Evolutionary conservation across 2,329 filamentous ascomycete species (phyloP).

Genomic region (Trichoderma aggressivum): DNA sequence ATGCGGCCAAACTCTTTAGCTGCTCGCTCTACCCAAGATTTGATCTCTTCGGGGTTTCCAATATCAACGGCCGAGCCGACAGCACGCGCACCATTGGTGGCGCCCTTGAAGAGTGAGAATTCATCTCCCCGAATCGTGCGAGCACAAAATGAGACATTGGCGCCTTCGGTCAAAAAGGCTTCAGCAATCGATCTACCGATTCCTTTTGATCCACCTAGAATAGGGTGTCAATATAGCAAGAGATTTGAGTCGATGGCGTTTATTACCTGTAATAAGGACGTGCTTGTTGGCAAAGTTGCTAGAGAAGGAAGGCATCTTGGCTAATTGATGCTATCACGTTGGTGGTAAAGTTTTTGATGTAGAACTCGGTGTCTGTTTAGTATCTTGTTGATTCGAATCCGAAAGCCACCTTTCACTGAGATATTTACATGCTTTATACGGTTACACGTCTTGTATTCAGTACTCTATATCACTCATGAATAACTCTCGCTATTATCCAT

Average conservation of each 20-base stretch:
- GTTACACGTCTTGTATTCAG: background rate
- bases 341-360: background rate
- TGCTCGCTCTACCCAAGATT: constrained; percentile 22
- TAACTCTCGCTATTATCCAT: background rate
- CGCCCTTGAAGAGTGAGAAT: constrained; percentile 21
- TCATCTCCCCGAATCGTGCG: constrained; percentile 23
- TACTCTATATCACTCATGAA: background rate
- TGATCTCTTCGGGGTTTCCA: constrained; percentile 14
- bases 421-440: background rate
- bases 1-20: constrained; percentile 24
- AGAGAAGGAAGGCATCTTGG: background rate
- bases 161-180: constrained; percentile 25
- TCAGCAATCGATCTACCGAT: constrained; percentile 26
- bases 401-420: rapidly evolving
- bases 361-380: too few relatives aligned
- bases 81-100: constrained; percentile 18
- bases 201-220: constrained; percentile 26
- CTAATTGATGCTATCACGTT: background rate
- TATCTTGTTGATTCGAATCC: background rate
- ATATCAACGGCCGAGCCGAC: constrained; percentile 27
- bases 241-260: background rate
- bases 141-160: constrained; percentile 29
- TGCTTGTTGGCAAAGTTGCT: background rate
- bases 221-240: background rate
- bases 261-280: background rate